These are phyloP conservation scores for Mycocentrospora acerina DNA, from an alignment of 2,329 filamentous ascomycete species.

Conservation along the genomic window DNA sequence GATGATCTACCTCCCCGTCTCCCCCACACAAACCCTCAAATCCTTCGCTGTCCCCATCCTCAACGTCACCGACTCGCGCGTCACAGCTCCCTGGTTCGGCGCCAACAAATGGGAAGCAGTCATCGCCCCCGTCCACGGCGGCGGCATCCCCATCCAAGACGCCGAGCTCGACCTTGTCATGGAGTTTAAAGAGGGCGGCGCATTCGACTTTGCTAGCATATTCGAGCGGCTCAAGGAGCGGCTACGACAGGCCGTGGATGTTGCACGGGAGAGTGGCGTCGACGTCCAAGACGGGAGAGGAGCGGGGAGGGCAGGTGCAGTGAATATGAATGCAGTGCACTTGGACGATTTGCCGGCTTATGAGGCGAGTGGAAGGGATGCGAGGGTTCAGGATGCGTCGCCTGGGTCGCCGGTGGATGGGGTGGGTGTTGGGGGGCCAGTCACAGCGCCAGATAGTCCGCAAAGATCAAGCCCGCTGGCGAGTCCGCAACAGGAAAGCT, in stretches of 20 bases:
- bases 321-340: constrained; percentile 66
- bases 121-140: constrained; percentile 78
- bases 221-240: constrained; percentile 86
- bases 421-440: constrained; percentile 17
- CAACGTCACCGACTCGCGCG: constrained; percentile 82
- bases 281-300: constrained; percentile 46
- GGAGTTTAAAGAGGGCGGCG: constrained; percentile 93
- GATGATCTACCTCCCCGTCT: constrained; percentile 83
- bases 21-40: constrained; percentile 68
- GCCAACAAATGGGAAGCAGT: constrained; percentile 85
- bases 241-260: constrained; percentile 76
- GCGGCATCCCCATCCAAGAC: constrained; percentile 75
- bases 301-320: constrained; percentile 47
- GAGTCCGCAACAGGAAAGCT: constrained; percentile 35
- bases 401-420: constrained; percentile 22
- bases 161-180: constrained; percentile 77
- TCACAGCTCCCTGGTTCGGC: constrained; percentile 87
- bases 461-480: constrained; percentile 32
- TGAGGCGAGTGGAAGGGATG: constrained; percentile 59
- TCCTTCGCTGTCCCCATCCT: constrained; percentile 89
- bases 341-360: constrained; percentile 89
- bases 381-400: constrained; percentile 33
- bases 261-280: constrained; percentile 65
- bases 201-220: constrained; percentile 81
- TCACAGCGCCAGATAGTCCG: constrained; percentile 19